Conservation (phyloP, 2,329 filamentous ascomycete genomes). For the Neoarthrinium moseri region DNA sequence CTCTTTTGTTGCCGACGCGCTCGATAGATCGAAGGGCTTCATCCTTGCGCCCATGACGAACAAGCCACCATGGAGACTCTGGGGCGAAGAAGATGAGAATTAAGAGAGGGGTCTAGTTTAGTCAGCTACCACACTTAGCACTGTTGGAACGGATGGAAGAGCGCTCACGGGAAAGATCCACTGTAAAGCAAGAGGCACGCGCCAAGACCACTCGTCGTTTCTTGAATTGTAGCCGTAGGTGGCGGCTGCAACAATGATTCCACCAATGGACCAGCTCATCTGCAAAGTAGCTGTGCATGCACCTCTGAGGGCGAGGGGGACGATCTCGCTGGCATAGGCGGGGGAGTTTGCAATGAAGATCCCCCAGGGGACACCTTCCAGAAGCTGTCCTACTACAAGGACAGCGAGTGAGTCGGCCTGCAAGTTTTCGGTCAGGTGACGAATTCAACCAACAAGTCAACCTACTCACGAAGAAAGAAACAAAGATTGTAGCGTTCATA, state of each 20-base stretch:
- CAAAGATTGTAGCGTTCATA: constrained; percentile 35
- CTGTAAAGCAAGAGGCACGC: constrained; percentile 54
- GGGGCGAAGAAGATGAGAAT: constrained; percentile 32
- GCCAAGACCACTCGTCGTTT: constrained; percentile 29
- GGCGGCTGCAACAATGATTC: constrained; percentile 56
- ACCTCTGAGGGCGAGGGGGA: constrained; percentile 55
- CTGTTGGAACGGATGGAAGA: neutral
- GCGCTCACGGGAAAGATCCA: constrained; percentile 50
- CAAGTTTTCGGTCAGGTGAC: constrained; percentile 17
- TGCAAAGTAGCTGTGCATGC: constrained; percentile 59
- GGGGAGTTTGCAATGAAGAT: constrained; percentile 63
- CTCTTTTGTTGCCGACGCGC: neutral
- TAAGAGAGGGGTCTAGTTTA: constrained; percentile 34
- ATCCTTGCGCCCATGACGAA: constrained; percentile 27
- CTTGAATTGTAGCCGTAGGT: constrained; percentile 49
- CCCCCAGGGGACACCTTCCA: constrained; percentile 62
- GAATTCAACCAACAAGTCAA: neutral
- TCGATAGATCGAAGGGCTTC: constrained; percentile 19
- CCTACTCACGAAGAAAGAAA: constrained; percentile 50
- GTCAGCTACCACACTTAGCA: neutral
- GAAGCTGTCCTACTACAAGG: constrained; percentile 50
- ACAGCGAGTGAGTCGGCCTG: constrained; percentile 36
- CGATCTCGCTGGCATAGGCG: constrained; percentile 60
- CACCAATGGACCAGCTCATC: constrained; percentile 64
- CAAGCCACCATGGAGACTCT: constrained; percentile 39